Evolutionary conservation across 257 asterid species (phyloP).

Genomic region (Anisodus acutangulus): DNA sequence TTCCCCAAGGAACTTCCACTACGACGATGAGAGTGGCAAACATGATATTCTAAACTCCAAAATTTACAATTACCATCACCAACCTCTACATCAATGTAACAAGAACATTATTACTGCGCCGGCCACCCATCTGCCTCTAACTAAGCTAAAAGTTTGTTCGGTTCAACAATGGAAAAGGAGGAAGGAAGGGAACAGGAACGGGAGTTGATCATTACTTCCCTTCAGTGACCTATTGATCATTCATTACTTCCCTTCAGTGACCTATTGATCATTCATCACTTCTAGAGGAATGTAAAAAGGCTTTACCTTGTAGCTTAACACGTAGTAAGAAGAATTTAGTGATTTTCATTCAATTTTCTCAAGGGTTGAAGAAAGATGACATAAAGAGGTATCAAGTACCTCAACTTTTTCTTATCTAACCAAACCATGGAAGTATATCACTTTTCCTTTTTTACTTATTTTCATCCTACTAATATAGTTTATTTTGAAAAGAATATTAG

Average conservation of each 20-base stretch:
- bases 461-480: constrained; percentile 4
- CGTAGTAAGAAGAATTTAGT: not conserved
- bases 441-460: not conserved
- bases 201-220: constrained; percentile 12
- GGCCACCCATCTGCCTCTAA: not conserved
- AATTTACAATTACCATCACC: constrained; percentile 7
- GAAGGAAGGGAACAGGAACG: constrained; percentile 8
- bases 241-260: constrained; percentile 16
- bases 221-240: not conserved
- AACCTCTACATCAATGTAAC: constrained; percentile 21
- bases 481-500: not conserved
- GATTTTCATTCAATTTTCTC: constrained; percentile 17
- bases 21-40: not conserved
- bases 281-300: constrained; percentile 24
- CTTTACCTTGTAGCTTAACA: not conserved
- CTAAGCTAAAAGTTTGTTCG: constrained; percentile 3
- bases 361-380: not conserved
- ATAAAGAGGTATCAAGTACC: constrained; percentile 8
- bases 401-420: not conserved
- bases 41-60: constrained; percentile 25
- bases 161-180: not conserved
- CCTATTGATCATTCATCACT: constrained; percentile 22
- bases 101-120: not conserved
- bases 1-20: constrained; percentile 22
- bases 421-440: not conserved